phyloP scores from a whole-genome alignment of 1,284 basidiomycete genomes.

The Ganoderma lucidum region DNA sequence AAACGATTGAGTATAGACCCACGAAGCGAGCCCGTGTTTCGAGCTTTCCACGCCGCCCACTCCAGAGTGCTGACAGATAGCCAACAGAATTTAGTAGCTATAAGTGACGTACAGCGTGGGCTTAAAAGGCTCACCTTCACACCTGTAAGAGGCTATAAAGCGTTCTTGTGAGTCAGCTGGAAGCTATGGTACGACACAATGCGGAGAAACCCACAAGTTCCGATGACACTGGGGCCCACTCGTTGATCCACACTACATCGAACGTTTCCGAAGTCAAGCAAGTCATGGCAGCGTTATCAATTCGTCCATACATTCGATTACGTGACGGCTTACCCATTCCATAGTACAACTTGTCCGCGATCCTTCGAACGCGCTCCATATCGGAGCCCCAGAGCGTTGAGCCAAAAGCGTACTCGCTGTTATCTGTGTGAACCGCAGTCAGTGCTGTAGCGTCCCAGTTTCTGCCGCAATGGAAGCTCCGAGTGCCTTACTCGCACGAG shows the following conservation, averaged over 20 bases:
- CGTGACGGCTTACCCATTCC: slow-evolving; percentile 16
- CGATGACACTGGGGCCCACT: slow-evolving; percentile 8
- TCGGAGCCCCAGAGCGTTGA: slow-evolving; percentile 22
- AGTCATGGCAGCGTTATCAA: not conserved
- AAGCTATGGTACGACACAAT: not conserved
- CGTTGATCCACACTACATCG: slow-evolving; percentile 24
- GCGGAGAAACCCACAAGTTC: slow-evolving; percentile 16
- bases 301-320: not conserved
- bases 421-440: slow-evolving; percentile 10
- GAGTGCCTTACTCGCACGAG: slow-evolving; percentile 22
- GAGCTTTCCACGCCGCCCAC: slow-evolving; percentile 23
- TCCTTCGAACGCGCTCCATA: slow-evolving; percentile 12
- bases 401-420: slow-evolving; percentile 18
- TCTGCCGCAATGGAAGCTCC: not conserved
- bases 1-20: slow-evolving; percentile 17
- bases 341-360: slow-evolving; percentile 14
- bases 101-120: not conserved
- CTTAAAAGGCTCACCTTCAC: not conserved
- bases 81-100: not conserved
- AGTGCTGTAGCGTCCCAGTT: not conserved
- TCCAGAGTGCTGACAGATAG: slow-evolving; percentile 17
- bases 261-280: not conserved
- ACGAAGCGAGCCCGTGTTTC: slow-evolving; percentile 23
- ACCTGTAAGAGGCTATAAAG: not conserved
- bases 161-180: not conserved